Evolutionary conservation across 345 rosid species (phyloP).

Genomic region (Citrus sinensis): DVS_A1.0 CM039163.1:33024001-33024500

Average conservation of each 20-base stretch:
- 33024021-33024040: no score
- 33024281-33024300: slow-evolving; percentile 42
- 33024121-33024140: no score
- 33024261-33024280: slow-evolving; percentile 49
- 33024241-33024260: slow-evolving; percentile 52
- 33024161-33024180: not conserved
- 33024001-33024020: no score
- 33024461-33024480: slow-evolving; percentile 33
- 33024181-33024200: not conserved
- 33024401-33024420: slow-evolving; percentile 37
- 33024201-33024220: not conserved
- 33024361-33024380: slow-evolving; percentile 52
- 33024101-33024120: no score
- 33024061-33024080: no score
- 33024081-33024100: no score
- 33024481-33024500: slow-evolving; percentile 37
- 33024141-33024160: no score
- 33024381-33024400: slow-evolving; percentile 36
- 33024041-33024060: no score
- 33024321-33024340: slow-evolving; percentile 29
- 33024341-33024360: slow-evolving; percentile 20
- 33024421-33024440: slow-evolving; percentile 31
- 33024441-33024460: slow-evolving; percentile 50
- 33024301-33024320: slow-evolving; percentile 56
- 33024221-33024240: slow-evolving; percentile 24